Base-by-base conservation (phyloP, 352 stramenopile genomes). In the Pythium chondricola region DNA sequence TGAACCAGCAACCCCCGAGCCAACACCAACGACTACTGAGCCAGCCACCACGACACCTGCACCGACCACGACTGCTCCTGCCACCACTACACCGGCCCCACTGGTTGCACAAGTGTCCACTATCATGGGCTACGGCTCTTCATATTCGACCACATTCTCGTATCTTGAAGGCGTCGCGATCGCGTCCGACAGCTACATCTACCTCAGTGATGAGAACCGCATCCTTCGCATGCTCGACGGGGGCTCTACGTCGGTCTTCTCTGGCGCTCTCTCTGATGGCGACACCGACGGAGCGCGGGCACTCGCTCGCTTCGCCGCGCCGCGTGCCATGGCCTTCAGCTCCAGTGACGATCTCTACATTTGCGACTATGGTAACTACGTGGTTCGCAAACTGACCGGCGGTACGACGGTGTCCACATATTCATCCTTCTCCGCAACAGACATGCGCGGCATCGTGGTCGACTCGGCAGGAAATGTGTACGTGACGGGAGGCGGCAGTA, bases 381-480 rank as follows among this genome's bases (percentile, higher is more conserved):
- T 44, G 22, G 25, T 52, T 4, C 35, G 45, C 16, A 44, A 44
- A 33, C 9, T 44, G 14, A 32, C 43, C 14, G 45, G 33, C 2
- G 25, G 33, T 13, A 17, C 33, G 3, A 52, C 35, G 0, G 45
- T 52, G 8, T 27, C 11, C 25, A 52, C 45, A 6, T 37, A 44
- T 33, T 37, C 45, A 21, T 43, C 45, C 7, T 52, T 44, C 36
- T 8, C n/a, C 1, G 25, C 6, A 18, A 14, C 22, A 11, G 43
- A 44, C 21, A 16, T 52, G 45, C 33, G 33, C n/a, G 45, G 35
- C 1, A 52, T 52, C 18, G 35, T 35, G 11, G 45, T 44, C 3
- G 45, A 52, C 21, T 44, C 45, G n/a, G 37, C 13, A n/a, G 45
- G 35, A 8, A 43, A 25, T 13, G 22, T 52, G 33, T 52, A 44